phyloP scores from a whole-genome alignment of 108 stramenopile species.

The Bacterosira constricta region DNA sequence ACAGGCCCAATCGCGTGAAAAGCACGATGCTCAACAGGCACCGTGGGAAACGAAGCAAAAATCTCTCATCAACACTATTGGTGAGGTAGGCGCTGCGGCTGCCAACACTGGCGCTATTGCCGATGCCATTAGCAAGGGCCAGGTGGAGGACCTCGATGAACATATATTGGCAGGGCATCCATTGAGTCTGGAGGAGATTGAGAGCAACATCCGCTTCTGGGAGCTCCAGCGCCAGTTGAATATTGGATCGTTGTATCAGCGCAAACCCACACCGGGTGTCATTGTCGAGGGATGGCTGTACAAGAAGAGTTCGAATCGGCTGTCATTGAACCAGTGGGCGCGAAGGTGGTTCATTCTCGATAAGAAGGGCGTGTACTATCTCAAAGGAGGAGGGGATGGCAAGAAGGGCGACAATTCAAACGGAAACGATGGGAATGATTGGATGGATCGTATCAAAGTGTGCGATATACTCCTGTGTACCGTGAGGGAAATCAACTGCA shows the following conservation, averaged over 20 bases:
- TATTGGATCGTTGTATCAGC: constrained; percentile 68
- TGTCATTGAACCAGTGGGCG: constrained; percentile 75
- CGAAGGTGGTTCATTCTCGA: constrained; percentile 90
- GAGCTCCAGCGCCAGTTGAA: constrained; percentile 65
- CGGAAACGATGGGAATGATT: constrained; percentile 24
- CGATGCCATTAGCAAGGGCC: constrained; percentile 65
- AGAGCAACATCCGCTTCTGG: constrained; percentile 79
- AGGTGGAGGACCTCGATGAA: constrained; percentile 57
- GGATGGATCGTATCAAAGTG: constrained; percentile 80
- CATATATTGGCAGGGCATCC: constrained; percentile 42
- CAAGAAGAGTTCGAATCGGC: constrained; percentile 73
- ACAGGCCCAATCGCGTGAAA: constrained; percentile 57
- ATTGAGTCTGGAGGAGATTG: constrained; percentile 67
- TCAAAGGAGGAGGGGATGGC: constrained; percentile 52
- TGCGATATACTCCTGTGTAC: constrained; percentile 93
- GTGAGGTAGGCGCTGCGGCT: constrained; percentile 54
- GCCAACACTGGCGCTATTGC: constrained; percentile 56
- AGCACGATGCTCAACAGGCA: constrained; percentile 56
- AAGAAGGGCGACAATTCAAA: constrained; percentile 47
- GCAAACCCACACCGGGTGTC: constrained; percentile 78
- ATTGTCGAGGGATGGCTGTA: constrained; percentile 88
- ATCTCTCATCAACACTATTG: constrained; percentile 61
- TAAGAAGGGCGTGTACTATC: constrained; percentile 80
- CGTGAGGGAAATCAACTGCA: constrained; percentile 79
- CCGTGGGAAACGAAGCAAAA: constrained; percentile 74